Conservation (phyloP, 179 eudicot species). For the Vitellaria paradoxa region DNA sequence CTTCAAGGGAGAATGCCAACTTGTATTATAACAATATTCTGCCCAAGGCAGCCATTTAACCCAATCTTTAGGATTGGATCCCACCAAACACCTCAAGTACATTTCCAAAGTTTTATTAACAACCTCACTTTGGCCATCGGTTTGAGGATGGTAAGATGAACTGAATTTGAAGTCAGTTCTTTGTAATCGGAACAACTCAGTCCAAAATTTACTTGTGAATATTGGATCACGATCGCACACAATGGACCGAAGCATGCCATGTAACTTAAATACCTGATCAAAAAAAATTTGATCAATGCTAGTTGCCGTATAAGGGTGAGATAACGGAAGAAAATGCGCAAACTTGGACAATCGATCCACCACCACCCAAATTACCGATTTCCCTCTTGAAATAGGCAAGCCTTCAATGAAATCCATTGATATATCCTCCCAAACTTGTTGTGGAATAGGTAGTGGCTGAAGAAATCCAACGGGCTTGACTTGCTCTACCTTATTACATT, state of each 20-base stretch:
- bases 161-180: not conserved
- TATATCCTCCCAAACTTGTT: not conserved
- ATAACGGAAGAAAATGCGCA: not conserved
- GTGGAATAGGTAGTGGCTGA: not conserved
- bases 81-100: not conserved
- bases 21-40: not conserved
- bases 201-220: not conserved
- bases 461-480: not conserved
- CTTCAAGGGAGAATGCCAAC: not conserved
- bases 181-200: not conserved
- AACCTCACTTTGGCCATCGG: not conserved
- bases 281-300: not conserved
- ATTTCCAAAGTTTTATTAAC: not conserved
- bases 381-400: not conserved
- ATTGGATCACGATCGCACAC: not conserved
- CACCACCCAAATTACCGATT: not conserved
- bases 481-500: not conserved
- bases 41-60: not conserved
- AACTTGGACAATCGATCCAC: not conserved
- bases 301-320: not conserved
- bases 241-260: not conserved
- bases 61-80: not conserved
- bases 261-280: not conserved
- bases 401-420: constrained; percentile 3
- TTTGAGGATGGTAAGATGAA: not conserved